Evolutionary conservation across 495 filamentous ascomycete species (phyloP).

Genomic region (Penicillium bialowiezense): DNA sequence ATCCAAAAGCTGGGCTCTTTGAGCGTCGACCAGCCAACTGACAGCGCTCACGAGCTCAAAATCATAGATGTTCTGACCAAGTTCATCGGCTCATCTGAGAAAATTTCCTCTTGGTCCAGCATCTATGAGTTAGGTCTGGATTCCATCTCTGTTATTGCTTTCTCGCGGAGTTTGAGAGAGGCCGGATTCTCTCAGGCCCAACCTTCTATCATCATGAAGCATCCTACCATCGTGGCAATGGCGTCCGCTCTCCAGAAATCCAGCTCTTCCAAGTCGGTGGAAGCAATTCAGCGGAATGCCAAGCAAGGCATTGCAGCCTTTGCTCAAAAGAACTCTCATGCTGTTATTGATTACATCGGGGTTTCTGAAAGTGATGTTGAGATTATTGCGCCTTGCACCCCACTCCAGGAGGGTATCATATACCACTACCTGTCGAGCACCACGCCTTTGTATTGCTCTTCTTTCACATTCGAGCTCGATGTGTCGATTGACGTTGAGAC

Average conservation of each 20-base stretch:
- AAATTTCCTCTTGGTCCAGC: constrained; percentile 55
- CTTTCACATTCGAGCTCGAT: constrained; percentile 58
- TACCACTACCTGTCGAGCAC: constrained; percentile 57
- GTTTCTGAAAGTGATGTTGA: constrained; percentile 53
- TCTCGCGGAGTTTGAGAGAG: constrained; percentile 52
- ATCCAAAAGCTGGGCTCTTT: constrained; percentile 53
- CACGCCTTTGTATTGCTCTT: constrained; percentile 64
- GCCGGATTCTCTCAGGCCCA: constrained; percentile 54
- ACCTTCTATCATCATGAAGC: constrained; percentile 62
- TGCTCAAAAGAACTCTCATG: constrained; percentile 49
- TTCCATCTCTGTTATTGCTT: constrained; percentile 72
- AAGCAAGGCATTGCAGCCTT: constrained; percentile 57
- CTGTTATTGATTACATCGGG: constrained; percentile 44
- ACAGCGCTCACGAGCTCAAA: constrained; percentile 35
- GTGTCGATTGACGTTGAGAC: constrained; percentile 31
- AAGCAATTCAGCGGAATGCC: constrained; percentile 37
- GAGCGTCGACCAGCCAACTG: constrained; percentile 27
- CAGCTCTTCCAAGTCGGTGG: constrained; percentile 6
- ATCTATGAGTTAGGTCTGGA: constrained; percentile 82
- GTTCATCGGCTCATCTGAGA: constrained; percentile 41
- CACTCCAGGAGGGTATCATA: constrained; percentile 79
- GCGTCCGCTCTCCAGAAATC: constrained; percentile 35
- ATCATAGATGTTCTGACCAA: constrained; percentile 52
- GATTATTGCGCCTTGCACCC: constrained; percentile 70
- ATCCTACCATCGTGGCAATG: constrained; percentile 52